Percentiles rank a stretch among this genome's conserved stretches.
Conservation (phyloP, 2,329 filamentous ascomycete genomes). For the Ascochyta pisi region DNA sequence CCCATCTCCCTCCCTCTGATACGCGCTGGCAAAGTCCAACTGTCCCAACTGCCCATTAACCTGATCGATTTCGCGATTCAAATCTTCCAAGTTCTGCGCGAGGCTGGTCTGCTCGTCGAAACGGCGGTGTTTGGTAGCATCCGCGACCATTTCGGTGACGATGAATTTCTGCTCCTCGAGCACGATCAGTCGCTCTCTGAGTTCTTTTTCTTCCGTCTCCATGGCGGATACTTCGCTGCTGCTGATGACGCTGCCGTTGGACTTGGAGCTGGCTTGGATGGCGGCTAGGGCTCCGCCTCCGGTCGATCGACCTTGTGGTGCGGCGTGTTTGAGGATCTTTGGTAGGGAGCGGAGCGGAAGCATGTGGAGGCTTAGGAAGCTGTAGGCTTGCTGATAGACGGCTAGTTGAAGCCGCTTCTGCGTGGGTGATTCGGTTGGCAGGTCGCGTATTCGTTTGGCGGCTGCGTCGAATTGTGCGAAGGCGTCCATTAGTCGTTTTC, state of each 20-base stretch:
- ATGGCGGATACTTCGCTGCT: slow-evolving; percentile 68
- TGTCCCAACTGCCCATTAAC: slow-evolving; percentile 69
- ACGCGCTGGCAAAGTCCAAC: slow-evolving; percentile 68
- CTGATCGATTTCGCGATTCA: slow-evolving; percentile 77
- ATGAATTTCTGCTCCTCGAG: slow-evolving; percentile 92
- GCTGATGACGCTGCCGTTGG: slow-evolving; percentile 61
- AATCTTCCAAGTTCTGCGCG: slow-evolving; percentile 79
- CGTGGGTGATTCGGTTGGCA: slow-evolving; percentile 74
- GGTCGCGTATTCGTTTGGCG: slow-evolving; percentile 79
- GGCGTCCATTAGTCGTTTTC: slow-evolving; percentile 87
- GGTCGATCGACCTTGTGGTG: slow-evolving; percentile 55
- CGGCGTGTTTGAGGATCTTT: slow-evolving; percentile 61
- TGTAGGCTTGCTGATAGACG: slow-evolving; percentile 80
- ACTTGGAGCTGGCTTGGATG: slow-evolving; percentile 65
- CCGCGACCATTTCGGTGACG: slow-evolving; percentile 82
- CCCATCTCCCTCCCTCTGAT: slow-evolving; percentile 44
- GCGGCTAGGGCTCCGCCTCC: slow-evolving; percentile 59
- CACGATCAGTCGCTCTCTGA: slow-evolving; percentile 80
- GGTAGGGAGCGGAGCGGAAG: slow-evolving; percentile 71
- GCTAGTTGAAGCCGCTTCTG: slow-evolving; percentile 80
- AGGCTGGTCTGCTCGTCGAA: slow-evolving; percentile 88
- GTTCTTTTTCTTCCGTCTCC: slow-evolving; percentile 82
- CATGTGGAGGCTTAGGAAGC: slow-evolving; percentile 89
- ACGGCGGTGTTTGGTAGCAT: slow-evolving; percentile 75
- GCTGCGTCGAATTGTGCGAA: slow-evolving; percentile 88